phyloP scores from a whole-genome alignment of 192 early-diverging fungal genomes.

The Podila minutissima region DNA sequence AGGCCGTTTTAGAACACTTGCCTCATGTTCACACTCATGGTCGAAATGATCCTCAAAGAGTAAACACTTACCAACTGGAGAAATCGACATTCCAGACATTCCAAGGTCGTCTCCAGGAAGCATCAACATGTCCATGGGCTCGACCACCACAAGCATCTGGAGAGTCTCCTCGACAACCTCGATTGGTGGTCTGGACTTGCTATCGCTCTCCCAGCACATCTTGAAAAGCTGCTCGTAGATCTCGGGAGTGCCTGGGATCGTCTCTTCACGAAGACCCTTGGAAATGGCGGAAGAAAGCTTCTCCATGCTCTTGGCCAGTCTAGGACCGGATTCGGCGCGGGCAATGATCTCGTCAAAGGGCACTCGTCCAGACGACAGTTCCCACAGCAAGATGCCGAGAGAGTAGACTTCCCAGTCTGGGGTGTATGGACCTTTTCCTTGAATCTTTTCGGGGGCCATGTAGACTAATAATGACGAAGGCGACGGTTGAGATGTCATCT shows the following conservation, averaged over 20 bases:
- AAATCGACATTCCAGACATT: constrained; percentile 33
- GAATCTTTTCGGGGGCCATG: constrained; percentile 38
- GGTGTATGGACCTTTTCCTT: constrained; percentile 2
- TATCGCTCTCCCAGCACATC: constrained; percentile 47
- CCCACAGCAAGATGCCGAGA: constrained; percentile 40
- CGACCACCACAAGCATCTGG: constrained; percentile 48
- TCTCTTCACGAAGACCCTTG: constrained; percentile 47
- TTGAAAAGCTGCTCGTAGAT: constrained; percentile 50
- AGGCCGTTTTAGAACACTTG: background rate
- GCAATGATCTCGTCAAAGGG: constrained; percentile 50
- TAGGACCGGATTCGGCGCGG: constrained; percentile 38
- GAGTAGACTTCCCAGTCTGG: constrained; percentile 50
- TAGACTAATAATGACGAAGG: constrained; percentile 23
- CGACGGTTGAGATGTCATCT: constrained; percentile 39
- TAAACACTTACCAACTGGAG: constrained; percentile 26
- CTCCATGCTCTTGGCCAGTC: constrained; percentile 42
- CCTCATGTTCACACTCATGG: too few relatives aligned
- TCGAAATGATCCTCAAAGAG: background rate
- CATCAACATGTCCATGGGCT: constrained; percentile 53
- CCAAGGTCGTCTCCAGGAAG: constrained; percentile 39
- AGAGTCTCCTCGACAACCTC: constrained; percentile 49
- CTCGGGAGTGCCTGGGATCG: constrained; percentile 42
- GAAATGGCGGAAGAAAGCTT: constrained; percentile 26
- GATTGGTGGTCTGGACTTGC: constrained; percentile 27
- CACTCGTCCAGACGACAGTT: constrained; percentile 39